A percentile compares a stretch with the other conserved stretches of the same genome.
Conservation (phyloP, 345 rosid species). For the Microcos paniculata region DNA sequence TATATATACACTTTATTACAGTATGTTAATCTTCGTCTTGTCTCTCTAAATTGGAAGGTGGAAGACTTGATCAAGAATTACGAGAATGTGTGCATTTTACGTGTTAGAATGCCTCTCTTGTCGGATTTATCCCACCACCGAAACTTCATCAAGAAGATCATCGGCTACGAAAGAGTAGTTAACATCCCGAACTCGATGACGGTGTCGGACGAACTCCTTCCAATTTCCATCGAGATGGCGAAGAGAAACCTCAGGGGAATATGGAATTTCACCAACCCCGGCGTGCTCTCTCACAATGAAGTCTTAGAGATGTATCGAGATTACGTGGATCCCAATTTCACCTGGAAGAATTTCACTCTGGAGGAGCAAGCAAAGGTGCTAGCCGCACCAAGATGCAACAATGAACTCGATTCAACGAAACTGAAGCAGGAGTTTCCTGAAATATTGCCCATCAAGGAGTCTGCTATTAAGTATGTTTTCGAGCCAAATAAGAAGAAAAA, state of each 20-base stretch:
- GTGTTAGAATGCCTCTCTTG: slow-evolving; percentile 89
- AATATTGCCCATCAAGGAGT: slow-evolving; percentile 74
- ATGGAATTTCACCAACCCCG: slow-evolving; percentile 86
- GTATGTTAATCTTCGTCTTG: background rate
- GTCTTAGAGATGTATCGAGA: slow-evolving; percentile 75
- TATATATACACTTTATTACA: background rate
- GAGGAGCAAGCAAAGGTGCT: slow-evolving; percentile 92
- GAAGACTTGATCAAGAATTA: slow-evolving; percentile 83
- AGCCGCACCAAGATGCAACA: slow-evolving; percentile 86
- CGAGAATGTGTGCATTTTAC: slow-evolving; percentile 77
- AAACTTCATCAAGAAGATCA: slow-evolving; percentile 86
- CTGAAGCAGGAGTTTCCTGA: slow-evolving; percentile 80
- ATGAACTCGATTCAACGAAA: slow-evolving; percentile 73
- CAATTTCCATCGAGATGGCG: slow-evolving; percentile 91
- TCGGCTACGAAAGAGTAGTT: slow-evolving; percentile 78
- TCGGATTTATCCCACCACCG: slow-evolving; percentile 76
- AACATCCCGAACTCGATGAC: slow-evolving; percentile 93
- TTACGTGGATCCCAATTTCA: slow-evolving; percentile 60
- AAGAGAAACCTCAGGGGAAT: slow-evolving; percentile 93
- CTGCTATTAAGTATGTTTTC: slow-evolving; percentile 71
- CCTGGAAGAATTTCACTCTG: slow-evolving; percentile 84
- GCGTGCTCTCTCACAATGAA: slow-evolving; percentile 88
- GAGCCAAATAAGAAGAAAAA: slow-evolving; percentile 74
- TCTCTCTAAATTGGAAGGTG: slow-evolving; percentile 33
- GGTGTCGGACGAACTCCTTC: slow-evolving; percentile 81